Evolutionary conservation across 2,329 filamentous ascomycete species (phyloP).

Genomic region (Nemania serpens): DNA sequence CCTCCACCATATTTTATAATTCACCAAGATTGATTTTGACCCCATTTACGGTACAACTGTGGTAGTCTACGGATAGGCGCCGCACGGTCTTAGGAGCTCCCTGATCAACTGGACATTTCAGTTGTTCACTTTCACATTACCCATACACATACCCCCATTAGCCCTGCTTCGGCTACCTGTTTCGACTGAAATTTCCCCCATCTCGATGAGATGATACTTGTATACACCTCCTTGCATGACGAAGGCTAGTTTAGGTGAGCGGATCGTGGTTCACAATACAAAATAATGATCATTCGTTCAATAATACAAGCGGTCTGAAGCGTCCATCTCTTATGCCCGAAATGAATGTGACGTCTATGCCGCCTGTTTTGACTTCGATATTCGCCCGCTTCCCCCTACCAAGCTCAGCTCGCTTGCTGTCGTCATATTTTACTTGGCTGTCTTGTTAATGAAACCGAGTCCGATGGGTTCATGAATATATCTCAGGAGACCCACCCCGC

Average conservation of each 20-base stretch:
- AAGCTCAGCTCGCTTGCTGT: too few relatives aligned
- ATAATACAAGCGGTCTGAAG: not conserved
- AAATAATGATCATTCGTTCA: constrained; percentile 30
- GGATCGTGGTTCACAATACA: constrained; percentile 22
- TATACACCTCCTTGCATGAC: constrained; percentile 26
- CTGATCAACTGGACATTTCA: constrained; percentile 14
- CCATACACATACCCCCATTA: constrained; percentile 27
- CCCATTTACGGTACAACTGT: constrained; percentile 6
- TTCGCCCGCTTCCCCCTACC: not conserved
- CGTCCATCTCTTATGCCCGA: not conserved
- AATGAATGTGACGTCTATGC: constrained; percentile 1
- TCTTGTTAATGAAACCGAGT: too few relatives aligned
- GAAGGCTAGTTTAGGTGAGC: constrained; percentile 21
- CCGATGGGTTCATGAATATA: too few relatives aligned
- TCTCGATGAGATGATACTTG: constrained; percentile 24
- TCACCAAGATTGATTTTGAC: constrained; percentile 23
- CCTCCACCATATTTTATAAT: constrained; percentile 9
- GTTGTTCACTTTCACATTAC: constrained; percentile 19
- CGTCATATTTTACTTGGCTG: too few relatives aligned
- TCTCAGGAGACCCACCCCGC: too few relatives aligned
- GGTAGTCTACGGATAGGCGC: constrained; percentile 1
- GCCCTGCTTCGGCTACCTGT: constrained; percentile 22
- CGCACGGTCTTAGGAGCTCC: constrained; percentile 4
- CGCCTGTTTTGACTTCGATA: not conserved
- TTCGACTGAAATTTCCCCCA: constrained; percentile 19